These are phyloP conservation scores for Mortierella sp. DNA, from an alignment of 371 early-diverging fungal genomes.

Conservation along the genomic window DNA sequence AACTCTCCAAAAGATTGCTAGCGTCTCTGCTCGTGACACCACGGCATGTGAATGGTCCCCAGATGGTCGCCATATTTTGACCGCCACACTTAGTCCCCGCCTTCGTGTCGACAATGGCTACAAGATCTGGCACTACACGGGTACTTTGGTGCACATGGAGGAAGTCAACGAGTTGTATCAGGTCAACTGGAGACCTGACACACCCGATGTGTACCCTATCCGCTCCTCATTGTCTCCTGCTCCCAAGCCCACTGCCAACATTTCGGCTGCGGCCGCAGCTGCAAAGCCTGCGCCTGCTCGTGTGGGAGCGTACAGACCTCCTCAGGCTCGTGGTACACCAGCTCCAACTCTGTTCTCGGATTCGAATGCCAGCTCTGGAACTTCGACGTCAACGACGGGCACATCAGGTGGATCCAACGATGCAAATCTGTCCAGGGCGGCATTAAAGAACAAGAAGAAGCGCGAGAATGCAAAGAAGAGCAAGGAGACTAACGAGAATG, in stretches of 20 bases:
- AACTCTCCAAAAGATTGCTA: slow-evolving; percentile 80
- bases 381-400: neutral
- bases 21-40: slow-evolving; percentile 85
- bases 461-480: slow-evolving; percentile 60
- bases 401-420: slow-evolving; percentile 21
- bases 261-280: slow-evolving; percentile 48
- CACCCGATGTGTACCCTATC: slow-evolving; percentile 73
- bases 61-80: slow-evolving; percentile 91
- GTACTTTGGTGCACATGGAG: slow-evolving; percentile 81
- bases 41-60: slow-evolving; percentile 92
- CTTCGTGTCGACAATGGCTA: slow-evolving; percentile 98
- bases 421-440: slow-evolving; percentile 55
- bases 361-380: slow-evolving; percentile 6
- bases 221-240: slow-evolving; percentile 75
- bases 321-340: slow-evolving; percentile 74
- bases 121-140: slow-evolving; percentile 96
- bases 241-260: slow-evolving; percentile 57
- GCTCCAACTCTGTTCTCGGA: slow-evolving; percentile 60
- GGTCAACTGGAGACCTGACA: slow-evolving; percentile 79
- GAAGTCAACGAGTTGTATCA: slow-evolving; percentile 89
- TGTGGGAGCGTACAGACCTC: slow-evolving; percentile 82
- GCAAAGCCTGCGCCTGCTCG: slow-evolving; percentile 56
- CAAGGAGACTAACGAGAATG: slow-evolving; percentile 41
- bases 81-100: slow-evolving; percentile 92
- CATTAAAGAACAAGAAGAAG: slow-evolving; percentile 72